Conservation (phyloP, 306 rosid species). For the Datisca glomerata region DNA sequence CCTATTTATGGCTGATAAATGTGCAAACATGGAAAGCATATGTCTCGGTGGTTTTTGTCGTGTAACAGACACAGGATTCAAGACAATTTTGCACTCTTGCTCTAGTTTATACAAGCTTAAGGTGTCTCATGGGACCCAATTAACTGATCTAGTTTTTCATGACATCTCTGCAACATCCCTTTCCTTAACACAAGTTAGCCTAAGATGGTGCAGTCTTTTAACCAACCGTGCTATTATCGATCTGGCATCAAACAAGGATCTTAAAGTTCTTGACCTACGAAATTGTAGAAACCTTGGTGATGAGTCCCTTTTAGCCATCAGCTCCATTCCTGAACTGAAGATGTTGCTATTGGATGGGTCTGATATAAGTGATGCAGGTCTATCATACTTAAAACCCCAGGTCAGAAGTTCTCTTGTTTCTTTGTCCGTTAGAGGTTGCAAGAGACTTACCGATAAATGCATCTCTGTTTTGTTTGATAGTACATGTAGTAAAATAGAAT, state of each 20-base stretch:
- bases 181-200: conserved; percentile 64
- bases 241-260: conserved; percentile 70
- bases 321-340: conserved; percentile 48
- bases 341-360: conserved; percentile 62
- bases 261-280: conserved; percentile 71
- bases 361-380: conserved; percentile 65
- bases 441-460: conserved; percentile 80
- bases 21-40: conserved; percentile 75
- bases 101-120: conserved; percentile 61
- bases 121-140: conserved; percentile 85
- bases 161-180: conserved; percentile 92
- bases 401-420: conserved; percentile 48
- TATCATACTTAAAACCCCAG: conserved; percentile 43
- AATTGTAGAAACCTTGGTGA: conserved; percentile 84
- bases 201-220: conserved; percentile 77
- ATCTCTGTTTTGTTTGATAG: conserved; percentile 59
- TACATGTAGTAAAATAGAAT: conserved; percentile 29
- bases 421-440: conserved; percentile 85
- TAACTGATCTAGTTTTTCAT: conserved; percentile 82
- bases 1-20: conserved; percentile 86
- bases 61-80: conserved; percentile 93
- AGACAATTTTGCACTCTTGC: conserved; percentile 82
- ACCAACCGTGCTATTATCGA: conserved; percentile 54
- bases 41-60: conserved; percentile 93
- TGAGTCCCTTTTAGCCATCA: conserved; percentile 55